phyloP scores from a whole-genome alignment of 768 basidiomycete genomes.

The Leccinum ochraceum region DNA sequence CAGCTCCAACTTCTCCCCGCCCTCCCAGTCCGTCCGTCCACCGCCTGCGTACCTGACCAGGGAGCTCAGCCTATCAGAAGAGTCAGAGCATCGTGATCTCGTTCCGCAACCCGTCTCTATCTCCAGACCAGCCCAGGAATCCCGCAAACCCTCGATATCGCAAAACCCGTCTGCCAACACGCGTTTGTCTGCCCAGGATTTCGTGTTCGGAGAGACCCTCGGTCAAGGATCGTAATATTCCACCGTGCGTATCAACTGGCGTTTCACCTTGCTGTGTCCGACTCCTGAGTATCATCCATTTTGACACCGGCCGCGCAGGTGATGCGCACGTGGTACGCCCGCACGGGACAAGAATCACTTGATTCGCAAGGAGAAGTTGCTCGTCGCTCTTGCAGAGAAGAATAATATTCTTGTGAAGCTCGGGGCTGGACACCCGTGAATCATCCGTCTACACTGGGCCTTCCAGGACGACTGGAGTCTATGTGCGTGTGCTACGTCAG shows the following conservation, averaged over 20 bases:
- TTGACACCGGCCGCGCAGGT: too few species aligned
- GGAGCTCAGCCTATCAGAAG: conserved; percentile 48
- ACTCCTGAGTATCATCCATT: background rate
- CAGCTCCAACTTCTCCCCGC: too few species aligned
- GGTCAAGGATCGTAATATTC: conserved; percentile 64
- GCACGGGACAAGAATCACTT: conserved; percentile 38
- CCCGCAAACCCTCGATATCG: conserved; percentile 37
- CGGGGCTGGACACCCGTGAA: conserved; percentile 73
- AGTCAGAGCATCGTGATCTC: conserved; percentile 12
- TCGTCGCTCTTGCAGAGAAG: conserved; percentile 76
- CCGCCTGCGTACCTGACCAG: conserved; percentile 58
- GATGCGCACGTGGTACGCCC: conserved; percentile 38
- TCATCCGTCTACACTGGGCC: conserved; percentile 75
- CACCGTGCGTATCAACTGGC: conserved; percentile 44
- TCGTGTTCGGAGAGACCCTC: conserved; percentile 67
- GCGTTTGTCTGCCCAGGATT: conserved; percentile 55
- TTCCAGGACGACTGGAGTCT: conserved; percentile 85
- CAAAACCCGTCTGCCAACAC: conserved; percentile 49
- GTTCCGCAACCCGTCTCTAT: conserved; percentile 10
- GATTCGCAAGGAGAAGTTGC: conserved; percentile 73
- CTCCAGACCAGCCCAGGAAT: conserved; percentile 26
- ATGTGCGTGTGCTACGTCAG: conserved; percentile 53
- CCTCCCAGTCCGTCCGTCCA: too few species aligned
- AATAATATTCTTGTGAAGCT: conserved; percentile 72
- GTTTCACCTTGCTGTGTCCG: background rate